These are phyloP conservation scores for Sarcodon sp. DNA, from an alignment of 768 basidiomycete species.

Conservation along the genomic window DNA sequence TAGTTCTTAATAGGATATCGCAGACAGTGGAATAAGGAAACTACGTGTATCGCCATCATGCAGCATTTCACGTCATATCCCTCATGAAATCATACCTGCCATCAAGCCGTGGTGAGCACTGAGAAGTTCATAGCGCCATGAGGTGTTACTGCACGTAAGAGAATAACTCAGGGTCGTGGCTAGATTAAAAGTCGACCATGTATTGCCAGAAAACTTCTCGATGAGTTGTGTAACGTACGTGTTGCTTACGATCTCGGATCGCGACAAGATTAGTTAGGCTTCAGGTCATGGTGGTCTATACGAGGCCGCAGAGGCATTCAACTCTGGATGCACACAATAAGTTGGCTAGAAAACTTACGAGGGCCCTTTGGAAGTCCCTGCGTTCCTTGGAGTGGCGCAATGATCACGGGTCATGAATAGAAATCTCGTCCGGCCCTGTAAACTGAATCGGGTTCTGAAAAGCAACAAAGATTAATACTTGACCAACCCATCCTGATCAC, in stretches of 20 bases:
- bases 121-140: not conserved
- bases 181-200: not conserved
- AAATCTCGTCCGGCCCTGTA: conserved; percentile 11
- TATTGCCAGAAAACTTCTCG: conserved; percentile 4
- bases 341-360: conserved; percentile 3
- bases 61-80: not conserved
- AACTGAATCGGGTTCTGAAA: too few species aligned
- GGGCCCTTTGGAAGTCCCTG: conserved; percentile 13
- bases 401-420: conserved; percentile 8
- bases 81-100: not conserved
- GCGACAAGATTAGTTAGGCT: too few species aligned
- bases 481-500: conserved; percentile 9
- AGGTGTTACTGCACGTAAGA: not conserved
- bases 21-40: not conserved
- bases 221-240: conserved; percentile 17
- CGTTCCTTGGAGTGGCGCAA: conserved; percentile 10
- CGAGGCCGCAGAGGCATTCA: not conserved
- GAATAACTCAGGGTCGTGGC: not conserved
- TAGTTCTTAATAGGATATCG: not conserved
- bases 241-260: conserved; percentile 7
- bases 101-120: not conserved
- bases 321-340: not conserved
- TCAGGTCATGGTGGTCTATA: not conserved
- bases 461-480: too few species aligned
- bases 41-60: not conserved